A percentile compares a stretch with the other conserved stretches of the same genome.
phyloP scores from a whole-genome alignment of 306 rosid species.

The Trifolium repens region DNA sequence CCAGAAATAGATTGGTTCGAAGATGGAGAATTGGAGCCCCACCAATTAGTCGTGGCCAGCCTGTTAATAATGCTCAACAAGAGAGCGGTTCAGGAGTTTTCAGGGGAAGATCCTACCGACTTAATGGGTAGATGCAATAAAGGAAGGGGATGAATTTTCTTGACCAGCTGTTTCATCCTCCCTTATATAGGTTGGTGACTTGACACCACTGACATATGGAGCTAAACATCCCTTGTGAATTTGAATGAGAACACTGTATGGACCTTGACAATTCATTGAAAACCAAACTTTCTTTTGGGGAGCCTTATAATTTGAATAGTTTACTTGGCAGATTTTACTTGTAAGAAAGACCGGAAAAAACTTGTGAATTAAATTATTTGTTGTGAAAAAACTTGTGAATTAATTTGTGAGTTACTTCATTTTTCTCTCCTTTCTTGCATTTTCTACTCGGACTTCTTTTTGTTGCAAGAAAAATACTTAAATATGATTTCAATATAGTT shows the following conservation, averaged over 20 bases:
- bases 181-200: constrained; percentile 29
- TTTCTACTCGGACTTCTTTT: neutral
- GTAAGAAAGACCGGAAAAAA: constrained; percentile 27
- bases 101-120: constrained; percentile 87
- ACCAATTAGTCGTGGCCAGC: constrained; percentile 53
- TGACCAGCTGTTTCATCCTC: constrained; percentile 30
- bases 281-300: constrained; percentile 36
- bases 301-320: constrained; percentile 5
- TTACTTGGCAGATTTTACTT: constrained; percentile 23
- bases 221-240: constrained; percentile 36
- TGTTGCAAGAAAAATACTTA: neutral
- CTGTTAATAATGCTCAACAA: constrained; percentile 49
- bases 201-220: constrained; percentile 42
- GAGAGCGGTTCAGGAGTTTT: constrained; percentile 66
- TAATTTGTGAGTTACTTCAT: neutral
- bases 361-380: constrained; percentile 9
- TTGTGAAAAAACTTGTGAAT: neutral
- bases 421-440: neutral
- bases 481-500: neutral
- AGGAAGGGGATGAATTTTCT: constrained; percentile 16
- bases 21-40: constrained; percentile 81
- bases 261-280: constrained; percentile 35
- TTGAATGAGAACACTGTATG: constrained; percentile 28
- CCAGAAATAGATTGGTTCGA: constrained; percentile 72
- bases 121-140: constrained; percentile 48